A percentile compares a stretch with the other conserved stretches of the same genome.
Evolutionary conservation across 1,284 basidiomycete species (phyloP).

Genomic region (Boletellus deceptivus): DNA sequence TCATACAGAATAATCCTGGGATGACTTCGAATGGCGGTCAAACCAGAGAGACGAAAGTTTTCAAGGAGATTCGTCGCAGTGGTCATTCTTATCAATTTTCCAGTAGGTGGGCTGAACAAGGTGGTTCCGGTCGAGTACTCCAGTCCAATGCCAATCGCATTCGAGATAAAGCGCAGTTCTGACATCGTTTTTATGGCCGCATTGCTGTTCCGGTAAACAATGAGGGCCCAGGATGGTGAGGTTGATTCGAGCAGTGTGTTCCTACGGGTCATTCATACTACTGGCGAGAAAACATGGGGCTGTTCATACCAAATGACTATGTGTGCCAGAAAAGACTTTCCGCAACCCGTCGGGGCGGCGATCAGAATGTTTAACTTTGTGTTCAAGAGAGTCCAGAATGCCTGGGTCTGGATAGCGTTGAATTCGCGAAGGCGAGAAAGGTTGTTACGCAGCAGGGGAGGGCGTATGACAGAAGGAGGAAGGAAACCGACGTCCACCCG

Average conservation of each 20-base stretch:
- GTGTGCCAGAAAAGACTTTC: constrained; percentile 78
- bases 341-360: constrained; percentile 78
- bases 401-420: constrained; percentile 90
- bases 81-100: constrained; percentile 52
- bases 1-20: constrained; percentile 79
- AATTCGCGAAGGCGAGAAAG: constrained; percentile 54
- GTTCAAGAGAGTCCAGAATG: constrained; percentile 81
- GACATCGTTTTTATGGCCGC: constrained; percentile 48
- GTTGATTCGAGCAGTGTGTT: constrained; percentile 42
- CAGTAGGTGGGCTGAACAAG: constrained; percentile 34
- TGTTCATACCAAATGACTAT: constrained; percentile 65
- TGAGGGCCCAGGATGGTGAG: constrained; percentile 48
- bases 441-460: constrained; percentile 46
- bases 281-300: neutral
- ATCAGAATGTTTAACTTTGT: constrained; percentile 75
- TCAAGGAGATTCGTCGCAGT: constrained; percentile 51
- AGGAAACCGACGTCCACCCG: constrained; percentile 85
- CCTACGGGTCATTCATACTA: constrained; percentile 38
- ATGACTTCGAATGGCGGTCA: constrained; percentile 36
- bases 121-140: constrained; percentile 37
- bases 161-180: constrained; percentile 45
- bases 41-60: constrained; percentile 28
- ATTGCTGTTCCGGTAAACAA: constrained; percentile 54
- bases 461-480: constrained; percentile 50
- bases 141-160: constrained; percentile 43